Conservation (phyloP, 148 eudicot species). For the Vaccinium corymbosum region DNA sequence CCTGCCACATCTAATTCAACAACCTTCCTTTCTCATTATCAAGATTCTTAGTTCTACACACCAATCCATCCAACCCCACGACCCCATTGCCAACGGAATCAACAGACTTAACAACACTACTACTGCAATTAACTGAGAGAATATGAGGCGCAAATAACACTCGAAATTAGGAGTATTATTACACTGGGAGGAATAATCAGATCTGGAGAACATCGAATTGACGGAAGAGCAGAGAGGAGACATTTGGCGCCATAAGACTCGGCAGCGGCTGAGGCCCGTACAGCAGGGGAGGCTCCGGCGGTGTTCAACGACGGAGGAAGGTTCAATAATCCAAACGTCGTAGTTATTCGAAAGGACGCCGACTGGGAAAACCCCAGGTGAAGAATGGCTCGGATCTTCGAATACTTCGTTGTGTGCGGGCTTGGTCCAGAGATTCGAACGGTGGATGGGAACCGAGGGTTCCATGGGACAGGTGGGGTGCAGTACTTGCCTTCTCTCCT, state of each 20-base stretch:
- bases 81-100: conserved; percentile 27
- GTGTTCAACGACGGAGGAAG: conserved; percentile 72
- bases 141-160: conserved; percentile 21
- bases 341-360: conserved; percentile 36
- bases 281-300: conserved; percentile 56
- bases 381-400: conserved; percentile 62
- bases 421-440: conserved; percentile 84
- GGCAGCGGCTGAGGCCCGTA: conserved; percentile 50
- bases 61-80: conserved; percentile 24
- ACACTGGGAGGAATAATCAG: conserved; percentile 18
- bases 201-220: conserved; percentile 24
- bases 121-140: conserved; percentile 39
- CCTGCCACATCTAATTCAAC: conserved; percentile 87
- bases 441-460: conserved; percentile 63
- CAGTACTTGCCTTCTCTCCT: conserved; percentile 65
- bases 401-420: conserved; percentile 91
- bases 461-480: conserved; percentile 49
- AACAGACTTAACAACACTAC: conserved; percentile 30
- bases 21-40: conserved; percentile 82
- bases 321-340: conserved; percentile 73
- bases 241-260: conserved; percentile 38
- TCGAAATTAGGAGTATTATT: conserved; percentile 18
- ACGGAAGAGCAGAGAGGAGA: conserved; percentile 12
- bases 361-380: too few species aligned
- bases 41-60: conserved; percentile 77